A percentile compares a stretch with the other conserved stretches of the same genome.
phyloP scores from a whole-genome alignment of 2,329 filamentous ascomycete species.

The Nemania serpens region DNA sequence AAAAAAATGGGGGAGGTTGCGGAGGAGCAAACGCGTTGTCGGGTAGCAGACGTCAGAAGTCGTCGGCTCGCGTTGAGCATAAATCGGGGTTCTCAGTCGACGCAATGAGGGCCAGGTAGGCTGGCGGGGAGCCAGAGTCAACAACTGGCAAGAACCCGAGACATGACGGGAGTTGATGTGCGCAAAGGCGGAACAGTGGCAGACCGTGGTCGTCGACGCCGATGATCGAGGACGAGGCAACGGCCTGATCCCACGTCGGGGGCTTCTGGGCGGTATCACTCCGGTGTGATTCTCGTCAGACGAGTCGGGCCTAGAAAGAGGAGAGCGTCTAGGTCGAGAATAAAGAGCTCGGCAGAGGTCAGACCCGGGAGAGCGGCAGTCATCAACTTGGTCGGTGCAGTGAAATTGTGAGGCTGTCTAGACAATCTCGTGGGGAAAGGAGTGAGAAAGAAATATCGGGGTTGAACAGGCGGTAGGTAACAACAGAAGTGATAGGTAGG shows the following conservation, averaged over 20 bases:
- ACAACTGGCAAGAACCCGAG: constrained; percentile 43
- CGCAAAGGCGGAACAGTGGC: constrained; percentile 22
- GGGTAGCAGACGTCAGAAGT: constrained; percentile 19
- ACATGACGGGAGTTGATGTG: constrained; percentile 44
- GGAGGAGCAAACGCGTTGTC: constrained; percentile 39
- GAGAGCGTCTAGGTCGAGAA: constrained; percentile 14
- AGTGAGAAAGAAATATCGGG: neutral
- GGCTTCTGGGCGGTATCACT: constrained; percentile 22
- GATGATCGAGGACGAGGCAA: constrained; percentile 33
- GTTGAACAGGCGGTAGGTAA: neutral
- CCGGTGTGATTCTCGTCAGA: constrained; percentile 16
- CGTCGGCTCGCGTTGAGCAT: constrained; percentile 25
- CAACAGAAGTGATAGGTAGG: no score
- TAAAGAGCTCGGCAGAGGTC: neutral
- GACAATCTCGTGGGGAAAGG: neutral
- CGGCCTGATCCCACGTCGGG: constrained; percentile 30
- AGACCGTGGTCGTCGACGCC: constrained; percentile 30
- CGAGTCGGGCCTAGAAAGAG: constrained; percentile 26
- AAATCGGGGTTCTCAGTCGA: constrained; percentile 32
- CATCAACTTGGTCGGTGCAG: constrained; percentile 5
- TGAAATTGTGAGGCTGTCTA: constrained; percentile 2
- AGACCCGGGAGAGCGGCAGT: constrained; percentile 2
- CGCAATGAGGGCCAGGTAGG: constrained; percentile 41
- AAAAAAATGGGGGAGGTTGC: constrained; percentile 20
- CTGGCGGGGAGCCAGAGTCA: constrained; percentile 49